Base-by-base conservation (phyloP, 257 asterid species). In the Nicotiana benthamiana region DNA sequence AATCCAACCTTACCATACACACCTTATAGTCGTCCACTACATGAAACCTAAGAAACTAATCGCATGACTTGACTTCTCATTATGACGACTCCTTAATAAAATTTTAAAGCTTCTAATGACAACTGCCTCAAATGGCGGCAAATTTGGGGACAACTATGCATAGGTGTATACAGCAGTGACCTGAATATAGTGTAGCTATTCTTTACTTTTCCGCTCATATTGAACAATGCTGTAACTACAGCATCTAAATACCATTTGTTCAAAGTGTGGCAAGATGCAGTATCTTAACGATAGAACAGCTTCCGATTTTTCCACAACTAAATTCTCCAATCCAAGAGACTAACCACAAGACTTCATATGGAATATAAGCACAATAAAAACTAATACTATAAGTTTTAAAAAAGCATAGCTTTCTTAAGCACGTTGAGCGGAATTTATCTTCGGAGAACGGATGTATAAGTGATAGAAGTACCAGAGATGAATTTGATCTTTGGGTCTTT, bases 401-500 rank as follows among this genome's bases (percentile, higher is more conserved):
- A 40, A 40, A 9, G 0, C 12, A 40, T 2, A 40, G 48, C 48
- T 40, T 40, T 3, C 48, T 9, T 40, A 40, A 40, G 48, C 12
- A 40, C 12, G 12, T 24, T 34, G 22, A 56, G 28, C 53, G 15
- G 56, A 56, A 77, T 34, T 20, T 77, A 70, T 12, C 34, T 20
- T 70, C 20, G 46, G 57, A 12, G 0, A 43, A 22, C 40, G 16
- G 46, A 40, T 70, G 30, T 57, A 0, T 2, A n/a, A 54, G 67
- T 77, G 32, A 62, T 60, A 9, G 27, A 62, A 57, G 3, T 86
- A 93, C 98, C 97, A 94, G 83, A 79, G 97, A 94, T n/a, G 98
- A 94, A 83, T 90, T 93, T 65, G 98, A 94, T 86, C 80, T 85
- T 88, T 94, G 98, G 54, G 92, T 89, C 88, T 94, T 94, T 62